phyloP scores from a whole-genome alignment of 225 moss, liverwort and hornwort genomes.

The Physcomitrium patens region DNA sequence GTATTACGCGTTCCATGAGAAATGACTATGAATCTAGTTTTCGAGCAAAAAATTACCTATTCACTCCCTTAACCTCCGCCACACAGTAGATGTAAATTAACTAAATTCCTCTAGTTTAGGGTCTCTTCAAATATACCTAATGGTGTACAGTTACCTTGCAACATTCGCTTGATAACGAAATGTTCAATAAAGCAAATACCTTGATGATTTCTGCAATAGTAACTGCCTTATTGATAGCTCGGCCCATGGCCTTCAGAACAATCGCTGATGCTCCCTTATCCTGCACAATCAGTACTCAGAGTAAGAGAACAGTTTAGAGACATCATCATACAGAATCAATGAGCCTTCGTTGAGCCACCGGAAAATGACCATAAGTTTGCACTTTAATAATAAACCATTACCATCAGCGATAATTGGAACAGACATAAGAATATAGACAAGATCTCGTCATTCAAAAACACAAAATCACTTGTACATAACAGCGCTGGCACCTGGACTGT shows the following conservation, averaged over 20 bases:
- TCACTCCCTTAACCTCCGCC: too few relatives aligned
- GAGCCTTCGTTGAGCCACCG: background rate
- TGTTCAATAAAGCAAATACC: constrained; percentile 41
- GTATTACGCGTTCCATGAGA: too few relatives aligned
- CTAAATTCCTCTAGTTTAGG: too few relatives aligned
- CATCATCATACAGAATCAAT: background rate
- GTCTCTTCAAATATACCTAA: background rate
- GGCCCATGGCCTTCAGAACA: constrained; percentile 99
- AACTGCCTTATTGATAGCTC: constrained; percentile 99
- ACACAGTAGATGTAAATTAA: too few relatives aligned
- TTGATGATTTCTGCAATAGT: constrained; percentile 99
- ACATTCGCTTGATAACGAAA: background rate
- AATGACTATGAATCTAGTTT: too few relatives aligned
- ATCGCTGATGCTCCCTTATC: constrained; percentile 96
- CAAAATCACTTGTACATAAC: background rate
- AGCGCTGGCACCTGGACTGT: too few relatives aligned
- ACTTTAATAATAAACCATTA: background rate
- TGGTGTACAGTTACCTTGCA: background rate
- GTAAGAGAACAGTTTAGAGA: constrained; percentile 5
- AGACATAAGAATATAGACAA: background rate
- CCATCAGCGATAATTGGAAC: background rate
- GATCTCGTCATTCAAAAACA: background rate
- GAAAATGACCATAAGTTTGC: background rate
- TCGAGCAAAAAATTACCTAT: too few relatives aligned
- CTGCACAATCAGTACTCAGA: constrained; percentile 42